Conservation (phyloP, 202 grass and related monocot genomes). For the Dendrocalamus latiflorus region DNA sequence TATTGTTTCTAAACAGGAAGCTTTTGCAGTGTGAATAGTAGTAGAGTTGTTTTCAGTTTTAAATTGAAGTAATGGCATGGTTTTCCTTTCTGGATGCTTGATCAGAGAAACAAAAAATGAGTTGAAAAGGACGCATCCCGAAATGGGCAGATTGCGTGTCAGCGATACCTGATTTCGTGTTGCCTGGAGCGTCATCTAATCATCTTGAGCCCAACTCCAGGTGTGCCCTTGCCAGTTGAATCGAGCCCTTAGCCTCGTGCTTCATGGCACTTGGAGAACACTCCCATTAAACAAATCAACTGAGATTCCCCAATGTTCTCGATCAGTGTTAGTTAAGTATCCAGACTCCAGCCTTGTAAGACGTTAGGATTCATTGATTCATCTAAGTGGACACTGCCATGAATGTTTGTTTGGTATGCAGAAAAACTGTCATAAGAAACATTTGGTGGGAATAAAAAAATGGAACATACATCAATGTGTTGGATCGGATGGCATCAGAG, state of each 20-base stretch:
- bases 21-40: not conserved
- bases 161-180: not conserved
- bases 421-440: not conserved
- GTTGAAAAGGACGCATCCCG: not conserved
- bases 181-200: not conserved
- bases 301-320: not conserved
- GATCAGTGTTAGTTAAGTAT: not conserved
- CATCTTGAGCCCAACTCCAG: not conserved
- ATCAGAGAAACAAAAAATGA: not conserved
- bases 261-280: not conserved
- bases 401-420: not conserved
- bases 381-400: not conserved
- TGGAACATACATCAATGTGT: not conserved
- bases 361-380: not conserved
- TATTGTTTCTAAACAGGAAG: not conserved
- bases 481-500: too few species aligned
- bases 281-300: too few species aligned
- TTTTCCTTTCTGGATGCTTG: not conserved
- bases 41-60: not conserved
- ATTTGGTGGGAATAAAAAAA: not conserved
- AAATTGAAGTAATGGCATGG: not conserved
- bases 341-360: not conserved
- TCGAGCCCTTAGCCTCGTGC: not conserved
- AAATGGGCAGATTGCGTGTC: not conserved
- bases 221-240: not conserved